Conservation (phyloP, 176 grass and related monocot species). For the Secale cereale region DNA sequence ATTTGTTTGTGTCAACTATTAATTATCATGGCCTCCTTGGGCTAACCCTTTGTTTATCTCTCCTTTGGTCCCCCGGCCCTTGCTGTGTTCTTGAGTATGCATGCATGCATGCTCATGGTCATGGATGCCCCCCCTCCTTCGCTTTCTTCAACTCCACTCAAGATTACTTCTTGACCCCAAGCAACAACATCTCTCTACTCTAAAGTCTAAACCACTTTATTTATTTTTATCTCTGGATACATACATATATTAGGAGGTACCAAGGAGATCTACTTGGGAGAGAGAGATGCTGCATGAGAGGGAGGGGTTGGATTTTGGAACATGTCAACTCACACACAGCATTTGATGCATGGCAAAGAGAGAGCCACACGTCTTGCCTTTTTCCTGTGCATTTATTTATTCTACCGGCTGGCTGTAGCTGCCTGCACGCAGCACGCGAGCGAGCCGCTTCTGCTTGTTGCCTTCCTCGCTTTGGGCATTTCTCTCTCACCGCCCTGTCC, state of each 20-base stretch:
- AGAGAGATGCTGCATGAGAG: constrained; percentile 15
- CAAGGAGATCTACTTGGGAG: constrained; percentile 2
- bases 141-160: constrained; percentile 94
- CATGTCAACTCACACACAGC: constrained; percentile 62
- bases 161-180: constrained; percentile 37
- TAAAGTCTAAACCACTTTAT: not conserved
- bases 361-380: constrained; percentile 18
- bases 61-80: constrained; percentile 49
- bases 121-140: constrained; percentile 30
- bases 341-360: constrained; percentile 63
- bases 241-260: not conserved
- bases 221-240: not conserved
- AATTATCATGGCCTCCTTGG: constrained; percentile 19
- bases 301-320: constrained; percentile 51
- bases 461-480: constrained; percentile 40
- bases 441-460: constrained; percentile 47
- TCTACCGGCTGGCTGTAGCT: constrained; percentile 7
- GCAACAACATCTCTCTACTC: constrained; percentile 1
- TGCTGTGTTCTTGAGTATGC: constrained; percentile 51
- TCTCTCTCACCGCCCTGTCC: constrained; percentile 40
- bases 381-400: not conserved
- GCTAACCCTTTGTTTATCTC: constrained; percentile 38
- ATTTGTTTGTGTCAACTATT: constrained; percentile 44
- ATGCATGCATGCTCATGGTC: constrained; percentile 2
- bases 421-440: constrained; percentile 24